Conservation (phyloP, 306 rosid genomes). For the Alnus glutinosa region DNA sequence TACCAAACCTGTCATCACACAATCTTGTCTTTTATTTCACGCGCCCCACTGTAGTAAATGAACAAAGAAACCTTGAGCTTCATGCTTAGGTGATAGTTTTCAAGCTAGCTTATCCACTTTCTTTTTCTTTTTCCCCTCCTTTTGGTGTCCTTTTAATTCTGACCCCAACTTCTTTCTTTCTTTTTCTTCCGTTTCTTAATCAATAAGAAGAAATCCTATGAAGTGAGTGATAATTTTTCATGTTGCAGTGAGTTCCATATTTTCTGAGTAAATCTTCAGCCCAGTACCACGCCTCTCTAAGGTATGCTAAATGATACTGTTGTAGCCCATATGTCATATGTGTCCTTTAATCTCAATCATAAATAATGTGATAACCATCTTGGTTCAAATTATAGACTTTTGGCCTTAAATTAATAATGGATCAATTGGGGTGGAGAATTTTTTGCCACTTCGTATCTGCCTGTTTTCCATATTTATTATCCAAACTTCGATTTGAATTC, state of each 20-base stretch:
- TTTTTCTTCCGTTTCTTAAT: background rate
- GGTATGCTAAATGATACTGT: background rate
- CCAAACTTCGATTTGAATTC: background rate
- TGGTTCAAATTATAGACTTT: background rate
- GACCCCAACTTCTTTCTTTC: background rate
- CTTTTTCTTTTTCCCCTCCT: background rate
- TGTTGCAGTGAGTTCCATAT: background rate
- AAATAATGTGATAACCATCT: background rate
- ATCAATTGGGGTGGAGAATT: background rate
- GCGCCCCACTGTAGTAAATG: background rate
- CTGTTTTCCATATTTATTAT: background rate
- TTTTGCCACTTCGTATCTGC: background rate
- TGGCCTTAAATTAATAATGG: background rate
- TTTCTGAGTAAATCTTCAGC: background rate
- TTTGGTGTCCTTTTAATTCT: background rate
- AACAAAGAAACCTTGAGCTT: conserved; percentile 3
- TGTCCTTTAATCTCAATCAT: background rate
- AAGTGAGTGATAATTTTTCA: background rate
- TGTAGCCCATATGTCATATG: background rate
- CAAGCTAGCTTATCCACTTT: background rate
- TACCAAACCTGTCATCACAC: background rate
- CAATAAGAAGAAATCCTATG: background rate
- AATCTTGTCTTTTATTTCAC: background rate
- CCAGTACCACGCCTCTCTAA: background rate
- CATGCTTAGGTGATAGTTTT: conserved; percentile 7